Conservation (phyloP, 2,329 filamentous ascomycete genomes). For the Exophiala sp. region DNA sequence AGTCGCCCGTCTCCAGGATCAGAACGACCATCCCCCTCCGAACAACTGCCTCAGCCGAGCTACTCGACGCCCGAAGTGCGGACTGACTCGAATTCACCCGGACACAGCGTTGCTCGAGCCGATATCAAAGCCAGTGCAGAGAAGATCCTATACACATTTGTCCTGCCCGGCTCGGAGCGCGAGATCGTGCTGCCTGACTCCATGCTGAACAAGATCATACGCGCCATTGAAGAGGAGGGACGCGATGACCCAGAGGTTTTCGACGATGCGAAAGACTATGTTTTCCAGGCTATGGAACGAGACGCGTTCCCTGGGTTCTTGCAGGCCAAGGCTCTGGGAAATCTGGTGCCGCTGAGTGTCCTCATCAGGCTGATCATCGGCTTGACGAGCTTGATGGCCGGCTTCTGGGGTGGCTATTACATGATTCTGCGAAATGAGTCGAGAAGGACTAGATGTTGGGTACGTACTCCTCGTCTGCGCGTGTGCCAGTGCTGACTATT, state of each 20-base stretch:
- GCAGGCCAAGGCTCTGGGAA: slow-evolving; percentile 89
- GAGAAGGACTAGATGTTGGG: slow-evolving; percentile 75
- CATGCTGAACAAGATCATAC: slow-evolving; percentile 81
- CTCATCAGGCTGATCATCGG: slow-evolving; percentile 82
- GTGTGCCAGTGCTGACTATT: slow-evolving; percentile 6
- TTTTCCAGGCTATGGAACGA: slow-evolving; percentile 98
- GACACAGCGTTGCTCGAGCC: slow-evolving; percentile 77
- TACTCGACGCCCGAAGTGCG: slow-evolving; percentile 62
- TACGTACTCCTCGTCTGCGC: slow-evolving; percentile 40
- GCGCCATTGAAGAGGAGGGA: slow-evolving; percentile 82
- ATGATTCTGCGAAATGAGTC: slow-evolving; percentile 85
- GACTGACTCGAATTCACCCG: slow-evolving; percentile 76
- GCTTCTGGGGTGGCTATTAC: slow-evolving; percentile 89
- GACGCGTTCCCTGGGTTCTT: slow-evolving; percentile 98
- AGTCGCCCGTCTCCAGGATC: slow-evolving; percentile 17
- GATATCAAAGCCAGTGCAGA: slow-evolving; percentile 92
- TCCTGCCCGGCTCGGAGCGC: slow-evolving; percentile 90
- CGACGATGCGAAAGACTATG: slow-evolving; percentile 96
- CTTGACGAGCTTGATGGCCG: slow-evolving; percentile 81
- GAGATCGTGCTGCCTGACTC: slow-evolving; percentile 90
- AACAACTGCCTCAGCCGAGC: slow-evolving; percentile 52
- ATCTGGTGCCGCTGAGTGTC: slow-evolving; percentile 86
- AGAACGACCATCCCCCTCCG: slow-evolving; percentile 38
- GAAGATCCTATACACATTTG: slow-evolving; percentile 97
- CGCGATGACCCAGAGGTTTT: slow-evolving; percentile 97